These are phyloP conservation scores for Pycnococcus provasolii DNA, from an alignment of 139 green algal species.

Conservation along the genomic window DNA sequence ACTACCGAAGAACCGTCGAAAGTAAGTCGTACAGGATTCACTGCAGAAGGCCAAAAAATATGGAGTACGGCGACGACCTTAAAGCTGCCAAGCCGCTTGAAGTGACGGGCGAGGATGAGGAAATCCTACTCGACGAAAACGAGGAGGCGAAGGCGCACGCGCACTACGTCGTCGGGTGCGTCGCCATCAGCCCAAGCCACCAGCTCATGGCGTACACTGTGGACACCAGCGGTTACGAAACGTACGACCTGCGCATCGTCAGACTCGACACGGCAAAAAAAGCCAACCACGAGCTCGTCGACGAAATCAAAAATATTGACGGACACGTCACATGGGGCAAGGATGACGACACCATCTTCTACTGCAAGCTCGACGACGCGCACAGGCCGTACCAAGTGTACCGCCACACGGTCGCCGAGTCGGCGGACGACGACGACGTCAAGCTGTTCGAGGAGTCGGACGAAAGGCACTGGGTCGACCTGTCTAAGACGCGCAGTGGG, in stretches of 20 bases:
- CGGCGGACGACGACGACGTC: slow-evolving; percentile 11
- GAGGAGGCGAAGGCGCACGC: slow-evolving; percentile 19
- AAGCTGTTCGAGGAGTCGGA: slow-evolving; percentile 25
- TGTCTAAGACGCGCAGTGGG: slow-evolving; percentile 8
- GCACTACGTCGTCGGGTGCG: slow-evolving; percentile 4
- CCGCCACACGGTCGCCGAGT: slow-evolving; percentile 3
- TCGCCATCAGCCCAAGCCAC: slow-evolving; percentile 3
- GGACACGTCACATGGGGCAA: slow-evolving; percentile 17
- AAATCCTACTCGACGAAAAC: slow-evolving; percentile 29
- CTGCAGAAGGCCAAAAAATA: slow-evolving; percentile 7
- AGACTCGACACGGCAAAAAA: slow-evolving; percentile 8
- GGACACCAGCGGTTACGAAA: slow-evolving; percentile 24
- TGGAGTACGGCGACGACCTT: neutral
- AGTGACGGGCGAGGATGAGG: neutral
- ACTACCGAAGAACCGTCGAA: slow-evolving; percentile 21
- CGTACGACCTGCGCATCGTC: slow-evolving; percentile 22
- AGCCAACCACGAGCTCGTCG: neutral
- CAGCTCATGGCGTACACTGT: slow-evolving; percentile 24
- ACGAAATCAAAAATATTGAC: slow-evolving; percentile 7
- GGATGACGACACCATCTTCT: slow-evolving; percentile 10
- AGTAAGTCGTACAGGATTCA: slow-evolving; percentile 24
- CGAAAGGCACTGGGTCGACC: slow-evolving; percentile 21
- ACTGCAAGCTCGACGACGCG: slow-evolving; percentile 26
- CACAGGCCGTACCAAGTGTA: slow-evolving; percentile 28
- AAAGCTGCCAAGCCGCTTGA: too few relatives aligned